Conservation (phyloP, 2,329 filamentous ascomycete species). For the Colletotrichum orbiculare region DNA sequence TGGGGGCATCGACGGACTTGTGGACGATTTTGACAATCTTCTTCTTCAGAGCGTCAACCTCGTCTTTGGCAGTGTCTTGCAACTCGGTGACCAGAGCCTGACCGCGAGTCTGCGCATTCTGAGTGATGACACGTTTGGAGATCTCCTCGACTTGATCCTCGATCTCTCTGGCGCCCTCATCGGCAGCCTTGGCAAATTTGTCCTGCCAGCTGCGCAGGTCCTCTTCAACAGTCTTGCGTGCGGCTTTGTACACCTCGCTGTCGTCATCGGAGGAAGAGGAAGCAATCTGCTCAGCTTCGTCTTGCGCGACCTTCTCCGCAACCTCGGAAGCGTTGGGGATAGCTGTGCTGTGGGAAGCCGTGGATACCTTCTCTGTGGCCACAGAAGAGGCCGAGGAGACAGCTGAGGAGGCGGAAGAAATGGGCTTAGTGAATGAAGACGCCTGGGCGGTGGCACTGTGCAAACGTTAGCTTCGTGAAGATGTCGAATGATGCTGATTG, state of each 20-base stretch:
- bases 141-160: slow-evolving; percentile 75
- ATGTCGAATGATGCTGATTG: not conserved
- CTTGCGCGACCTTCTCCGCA: slow-evolving; percentile 16
- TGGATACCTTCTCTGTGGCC: slow-evolving; percentile 40
- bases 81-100: slow-evolving; percentile 75
- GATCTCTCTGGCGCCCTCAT: slow-evolving; percentile 81
- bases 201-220: slow-evolving; percentile 89
- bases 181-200: slow-evolving; percentile 86
- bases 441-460: slow-evolving; percentile 41
- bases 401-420: slow-evolving; percentile 41
- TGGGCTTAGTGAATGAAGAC: slow-evolving; percentile 57
- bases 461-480: not conserved
- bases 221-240: slow-evolving; percentile 75
- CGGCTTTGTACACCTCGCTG: slow-evolving; percentile 66
- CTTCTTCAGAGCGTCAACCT: slow-evolving; percentile 73
- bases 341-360: slow-evolving; percentile 25
- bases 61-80: slow-evolving; percentile 71
- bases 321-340: slow-evolving; percentile 39
- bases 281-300: slow-evolving; percentile 48
- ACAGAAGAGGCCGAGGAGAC: slow-evolving; percentile 32
- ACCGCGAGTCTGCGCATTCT: slow-evolving; percentile 74
- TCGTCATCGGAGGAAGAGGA: slow-evolving; percentile 60
- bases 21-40: slow-evolving; percentile 74
- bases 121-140: slow-evolving; percentile 64
- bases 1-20: slow-evolving; percentile 57